Percentiles rank a stretch among this genome's conserved stretches.
Evolutionary conservation across 2,329 filamentous ascomycete genomes (phyloP).

Genomic region (Aspergillus neoniger): DNA sequence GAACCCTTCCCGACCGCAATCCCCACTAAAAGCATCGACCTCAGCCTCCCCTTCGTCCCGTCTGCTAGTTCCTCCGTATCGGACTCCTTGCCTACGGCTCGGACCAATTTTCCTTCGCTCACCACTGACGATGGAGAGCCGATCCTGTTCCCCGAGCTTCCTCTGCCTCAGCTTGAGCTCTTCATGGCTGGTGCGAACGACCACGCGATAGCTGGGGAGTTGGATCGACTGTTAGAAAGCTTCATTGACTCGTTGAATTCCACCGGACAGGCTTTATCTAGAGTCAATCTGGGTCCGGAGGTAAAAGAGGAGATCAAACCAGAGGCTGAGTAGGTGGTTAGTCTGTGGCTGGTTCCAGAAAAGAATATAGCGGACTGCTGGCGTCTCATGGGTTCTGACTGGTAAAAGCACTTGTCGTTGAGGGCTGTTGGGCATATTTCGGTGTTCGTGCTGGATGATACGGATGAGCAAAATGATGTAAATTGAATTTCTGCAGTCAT

Average conservation of each 20-base stretch:
- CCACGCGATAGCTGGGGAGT: constrained; percentile 38
- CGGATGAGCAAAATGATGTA: too few relatives aligned
- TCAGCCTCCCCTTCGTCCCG: constrained; percentile 10
- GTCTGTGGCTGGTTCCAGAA: background rate
- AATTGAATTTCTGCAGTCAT: too few relatives aligned
- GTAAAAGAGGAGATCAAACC: constrained; percentile 15
- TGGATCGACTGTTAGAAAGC: constrained; percentile 44
- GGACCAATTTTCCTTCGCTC: constrained; percentile 14
- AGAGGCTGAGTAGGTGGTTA: constrained; percentile 14
- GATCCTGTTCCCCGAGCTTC: constrained; percentile 41
- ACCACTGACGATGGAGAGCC: constrained; percentile 15
- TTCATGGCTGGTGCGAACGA: constrained; percentile 42
- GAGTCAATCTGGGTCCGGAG: constrained; percentile 16
- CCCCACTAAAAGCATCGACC: constrained; percentile 21
- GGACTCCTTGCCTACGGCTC: constrained; percentile 26
- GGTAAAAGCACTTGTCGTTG: too few relatives aligned
- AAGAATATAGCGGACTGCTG: background rate
- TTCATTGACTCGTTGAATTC: constrained; percentile 42
- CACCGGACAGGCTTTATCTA: constrained; percentile 37
- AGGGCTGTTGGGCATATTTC: too few relatives aligned
- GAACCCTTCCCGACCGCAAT: constrained; percentile 31
- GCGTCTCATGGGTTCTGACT: background rate
- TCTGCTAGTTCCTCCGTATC: constrained; percentile 21
- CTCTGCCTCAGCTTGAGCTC: constrained; percentile 42
- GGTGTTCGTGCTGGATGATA: too few relatives aligned